Evolutionary conservation across 257 asterid genomes (phyloP).

Genomic region (Ophiorrhiza pumila): DNA sequence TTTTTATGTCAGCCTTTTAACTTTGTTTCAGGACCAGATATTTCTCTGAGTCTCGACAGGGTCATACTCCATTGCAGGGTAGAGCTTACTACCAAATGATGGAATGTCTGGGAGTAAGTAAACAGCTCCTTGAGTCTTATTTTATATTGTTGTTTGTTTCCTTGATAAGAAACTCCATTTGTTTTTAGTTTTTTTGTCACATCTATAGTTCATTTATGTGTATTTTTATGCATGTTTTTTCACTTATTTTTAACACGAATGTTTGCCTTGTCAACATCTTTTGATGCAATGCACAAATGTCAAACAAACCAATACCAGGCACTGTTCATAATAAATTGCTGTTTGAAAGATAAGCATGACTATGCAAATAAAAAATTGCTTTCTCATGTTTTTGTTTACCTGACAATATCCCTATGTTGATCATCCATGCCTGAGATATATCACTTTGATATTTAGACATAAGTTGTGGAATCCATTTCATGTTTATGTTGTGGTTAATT

Average conservation of each 20-base stretch:
- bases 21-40: slow-evolving; percentile 80
- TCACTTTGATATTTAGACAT: neutral
- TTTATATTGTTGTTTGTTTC: neutral
- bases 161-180: neutral
- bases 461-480: neutral
- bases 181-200: neutral
- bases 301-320: neutral
- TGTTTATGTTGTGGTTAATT: neutral
- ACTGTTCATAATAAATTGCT: neutral
- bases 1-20: slow-evolving; percentile 6
- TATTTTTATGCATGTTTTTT: neutral
- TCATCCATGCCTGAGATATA: neutral
- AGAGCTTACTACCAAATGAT: slow-evolving; percentile 98
- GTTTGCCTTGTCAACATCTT: neutral
- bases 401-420: neutral
- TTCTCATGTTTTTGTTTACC: neutral
- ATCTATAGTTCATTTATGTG: neutral
- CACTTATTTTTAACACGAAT: neutral
- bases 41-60: slow-evolving; percentile 89
- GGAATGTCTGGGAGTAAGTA: slow-evolving; percentile 94
- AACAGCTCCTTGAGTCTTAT: slow-evolving; percentile 6
- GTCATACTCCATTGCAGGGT: slow-evolving; percentile 91
- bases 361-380: neutral
- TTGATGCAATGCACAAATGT: neutral
- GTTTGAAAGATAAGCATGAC: neutral